Percentiles rank a stretch among this genome's conserved stretches.
These are phyloP conservation scores for Kurtzmaniella cleridarum DNA, from an alignment of 805 yeast species.

Conservation along the genomic window DNA sequence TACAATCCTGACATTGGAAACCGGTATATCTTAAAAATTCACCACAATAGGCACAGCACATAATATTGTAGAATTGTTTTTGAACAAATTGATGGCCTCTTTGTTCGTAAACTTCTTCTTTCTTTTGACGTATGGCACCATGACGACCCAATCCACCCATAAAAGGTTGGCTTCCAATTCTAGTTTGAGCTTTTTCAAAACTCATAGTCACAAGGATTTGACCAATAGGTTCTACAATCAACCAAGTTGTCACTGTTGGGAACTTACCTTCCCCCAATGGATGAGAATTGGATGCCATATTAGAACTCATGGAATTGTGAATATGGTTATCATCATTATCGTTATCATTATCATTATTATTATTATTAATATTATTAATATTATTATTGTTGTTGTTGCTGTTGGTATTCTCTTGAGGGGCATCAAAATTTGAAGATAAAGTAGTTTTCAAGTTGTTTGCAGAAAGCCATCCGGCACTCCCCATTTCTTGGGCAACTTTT, in stretches of 20 bases:
- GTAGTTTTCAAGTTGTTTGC: constrained; percentile 48
- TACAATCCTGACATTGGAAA: constrained; percentile 80
- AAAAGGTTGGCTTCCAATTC: constrained; percentile 30
- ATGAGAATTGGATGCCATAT: neutral
- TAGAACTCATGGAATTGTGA: neutral
- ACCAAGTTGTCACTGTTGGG: constrained; percentile 71
- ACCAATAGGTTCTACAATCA: constrained; percentile 90
- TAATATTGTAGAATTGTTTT: constrained; percentile 89
- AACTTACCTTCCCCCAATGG: constrained; percentile 10
- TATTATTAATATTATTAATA: no score
- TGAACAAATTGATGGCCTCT: constrained; percentile 97
- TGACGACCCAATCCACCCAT: constrained; percentile 67
- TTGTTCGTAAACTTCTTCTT: constrained; percentile 85
- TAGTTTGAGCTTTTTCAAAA: constrained; percentile 56
- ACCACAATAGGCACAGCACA: constrained; percentile 97
- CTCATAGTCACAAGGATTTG: constrained; percentile 75
- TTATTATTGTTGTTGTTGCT: constrained; percentile 1
- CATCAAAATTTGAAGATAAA: neutral
- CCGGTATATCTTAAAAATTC: constrained; percentile 89
- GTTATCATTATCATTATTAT: constrained; percentile 8
- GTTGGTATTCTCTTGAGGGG: constrained; percentile 1
- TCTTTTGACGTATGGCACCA: constrained; percentile 94
- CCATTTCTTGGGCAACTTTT: constrained; percentile 70
- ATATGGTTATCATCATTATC: neutral
- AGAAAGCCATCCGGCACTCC: constrained; percentile 80